These are phyloP conservation scores for Ogataea pignaliae DNA, from an alignment of 805 yeast species.

Conservation along the genomic window DNA sequence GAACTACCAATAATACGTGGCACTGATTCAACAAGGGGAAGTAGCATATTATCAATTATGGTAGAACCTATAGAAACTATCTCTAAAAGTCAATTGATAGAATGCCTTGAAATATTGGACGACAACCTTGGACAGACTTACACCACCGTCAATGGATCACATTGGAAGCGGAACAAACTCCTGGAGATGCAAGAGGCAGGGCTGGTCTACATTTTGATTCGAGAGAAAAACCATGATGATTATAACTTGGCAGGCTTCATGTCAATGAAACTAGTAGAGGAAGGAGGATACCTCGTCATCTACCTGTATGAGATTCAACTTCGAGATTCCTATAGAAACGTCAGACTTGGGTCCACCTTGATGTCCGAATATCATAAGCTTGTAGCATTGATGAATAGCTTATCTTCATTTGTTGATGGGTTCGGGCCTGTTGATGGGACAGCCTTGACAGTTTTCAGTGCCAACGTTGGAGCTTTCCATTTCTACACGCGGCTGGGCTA, in stretches of 20 bases:
- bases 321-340: slow-evolving; percentile 29
- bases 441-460: slow-evolving; percentile 47
- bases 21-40: too few species aligned
- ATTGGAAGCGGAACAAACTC: slow-evolving; percentile 39
- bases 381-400: slow-evolving; percentile 16
- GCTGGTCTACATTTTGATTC: slow-evolving; percentile 37
- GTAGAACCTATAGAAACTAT: too few species aligned
- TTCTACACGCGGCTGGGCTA: slow-evolving; percentile 45
- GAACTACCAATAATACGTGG: too few species aligned
- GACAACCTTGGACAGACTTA: slow-evolving; percentile 25
- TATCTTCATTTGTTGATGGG: background rate
- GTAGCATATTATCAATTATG: too few species aligned
- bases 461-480: slow-evolving; percentile 35
- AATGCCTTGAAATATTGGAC: slow-evolving; percentile 22
- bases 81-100: background rate
- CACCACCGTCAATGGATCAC: slow-evolving; percentile 27
- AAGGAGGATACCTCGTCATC: slow-evolving; percentile 35
- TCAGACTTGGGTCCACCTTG: slow-evolving; percentile 36
- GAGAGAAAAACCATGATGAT: slow-evolving; percentile 1
- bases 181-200: slow-evolving; percentile 47
- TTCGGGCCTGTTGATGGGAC: slow-evolving; percentile 25
- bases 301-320: slow-evolving; percentile 60
- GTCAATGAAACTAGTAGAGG: slow-evolving; percentile 41
- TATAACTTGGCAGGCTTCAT: slow-evolving; percentile 36
- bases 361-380: slow-evolving; percentile 34